These are phyloP conservation scores for Stromatinia cepivora DNA, from an alignment of 2,329 filamentous ascomycete species.

Conservation along the genomic window DNA sequence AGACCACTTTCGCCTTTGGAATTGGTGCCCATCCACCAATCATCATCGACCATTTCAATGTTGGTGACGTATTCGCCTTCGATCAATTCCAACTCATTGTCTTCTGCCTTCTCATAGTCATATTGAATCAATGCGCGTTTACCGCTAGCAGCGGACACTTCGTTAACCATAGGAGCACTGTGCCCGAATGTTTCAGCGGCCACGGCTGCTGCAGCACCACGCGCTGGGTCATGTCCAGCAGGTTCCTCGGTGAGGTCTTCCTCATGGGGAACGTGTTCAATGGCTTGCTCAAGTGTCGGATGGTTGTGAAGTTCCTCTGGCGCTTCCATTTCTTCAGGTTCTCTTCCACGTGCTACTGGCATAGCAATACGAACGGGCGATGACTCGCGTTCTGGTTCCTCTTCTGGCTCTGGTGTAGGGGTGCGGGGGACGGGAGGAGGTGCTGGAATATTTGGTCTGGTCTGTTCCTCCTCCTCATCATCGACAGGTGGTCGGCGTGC, in stretches of 20 bases:
- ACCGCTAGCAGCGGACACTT: slow-evolving; percentile 54
- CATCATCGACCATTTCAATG: slow-evolving; percentile 96
- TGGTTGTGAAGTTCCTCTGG: slow-evolving; percentile 51
- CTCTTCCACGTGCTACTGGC: slow-evolving; percentile 69
- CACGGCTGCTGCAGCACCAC: slow-evolving; percentile 58
- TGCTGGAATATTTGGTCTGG: slow-evolving; percentile 48
- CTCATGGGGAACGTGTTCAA: slow-evolving; percentile 64
- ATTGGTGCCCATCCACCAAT: slow-evolving; percentile 99
- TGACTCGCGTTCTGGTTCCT: slow-evolving; percentile 50
- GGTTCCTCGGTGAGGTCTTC: slow-evolving; percentile 66
- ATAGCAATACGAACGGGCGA: slow-evolving; percentile 86
- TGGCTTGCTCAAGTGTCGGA: slow-evolving; percentile 59
- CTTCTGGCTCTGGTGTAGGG: slow-evolving; percentile 45
- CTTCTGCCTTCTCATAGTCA: slow-evolving; percentile 96
- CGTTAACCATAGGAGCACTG: slow-evolving; percentile 44
- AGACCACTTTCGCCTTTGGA: slow-evolving; percentile 78
- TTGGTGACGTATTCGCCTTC: slow-evolving; percentile 88
- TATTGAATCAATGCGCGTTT: slow-evolving; percentile 81
- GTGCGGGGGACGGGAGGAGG: slow-evolving; percentile 43
- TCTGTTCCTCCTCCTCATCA: slow-evolving; percentile 52
- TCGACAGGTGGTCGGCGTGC: slow-evolving; percentile 55
- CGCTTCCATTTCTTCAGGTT: slow-evolving; percentile 52
- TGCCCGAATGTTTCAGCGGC: slow-evolving; percentile 50
- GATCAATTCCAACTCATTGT: slow-evolving; percentile 88
- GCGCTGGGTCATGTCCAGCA: slow-evolving; percentile 57